Percentiles rank a stretch among this genome's conserved stretches.
Evolutionary conservation across 176 grass and related monocot genomes (phyloP).

Genomic region (Neostapfia colusana): DNA sequence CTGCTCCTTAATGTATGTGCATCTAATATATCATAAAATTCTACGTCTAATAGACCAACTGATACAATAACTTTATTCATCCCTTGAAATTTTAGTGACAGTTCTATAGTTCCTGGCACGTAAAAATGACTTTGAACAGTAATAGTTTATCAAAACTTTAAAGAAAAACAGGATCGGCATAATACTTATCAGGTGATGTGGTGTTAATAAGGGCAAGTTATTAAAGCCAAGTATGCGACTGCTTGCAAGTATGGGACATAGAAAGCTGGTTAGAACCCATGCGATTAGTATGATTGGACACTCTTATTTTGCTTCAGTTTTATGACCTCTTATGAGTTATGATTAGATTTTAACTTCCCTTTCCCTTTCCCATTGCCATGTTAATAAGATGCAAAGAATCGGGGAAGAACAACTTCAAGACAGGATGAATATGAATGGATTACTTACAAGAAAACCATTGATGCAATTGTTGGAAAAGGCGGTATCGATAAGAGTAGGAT

Average conservation of each 20-base stretch:
- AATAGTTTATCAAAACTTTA: not conserved
- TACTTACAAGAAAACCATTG: slow-evolving; percentile 61
- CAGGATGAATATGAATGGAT: slow-evolving; percentile 83
- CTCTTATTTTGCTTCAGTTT: slow-evolving; percentile 1
- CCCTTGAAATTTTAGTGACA: not conserved
- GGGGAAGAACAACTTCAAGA: slow-evolving; percentile 63
- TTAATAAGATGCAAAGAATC: slow-evolving; percentile 81
- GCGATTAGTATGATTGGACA: slow-evolving; percentile 3
- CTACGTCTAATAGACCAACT: not conserved
- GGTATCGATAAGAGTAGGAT: slow-evolving; percentile 66
- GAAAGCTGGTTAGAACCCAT: not conserved
- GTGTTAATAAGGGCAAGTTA: slow-evolving; percentile 26
- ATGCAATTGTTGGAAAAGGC: slow-evolving; percentile 55
- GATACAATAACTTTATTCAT: not conserved
- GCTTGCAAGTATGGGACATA: slow-evolving; percentile 3
- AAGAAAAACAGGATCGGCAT: not conserved
- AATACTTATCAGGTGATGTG: not conserved
- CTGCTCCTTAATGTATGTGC: not conserved
- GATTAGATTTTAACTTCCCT: slow-evolving; percentile 19
- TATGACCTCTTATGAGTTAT: not conserved
- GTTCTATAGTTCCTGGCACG: not conserved
- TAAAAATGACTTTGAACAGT: not conserved
- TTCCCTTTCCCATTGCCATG: slow-evolving; percentile 29
- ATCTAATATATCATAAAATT: not conserved
- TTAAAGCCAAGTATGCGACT: not conserved